These are phyloP conservation scores for Macrolepiota fuliginosa DNA, from an alignment of 768 basidiomycete genomes.

Conservation along the genomic window DNA sequence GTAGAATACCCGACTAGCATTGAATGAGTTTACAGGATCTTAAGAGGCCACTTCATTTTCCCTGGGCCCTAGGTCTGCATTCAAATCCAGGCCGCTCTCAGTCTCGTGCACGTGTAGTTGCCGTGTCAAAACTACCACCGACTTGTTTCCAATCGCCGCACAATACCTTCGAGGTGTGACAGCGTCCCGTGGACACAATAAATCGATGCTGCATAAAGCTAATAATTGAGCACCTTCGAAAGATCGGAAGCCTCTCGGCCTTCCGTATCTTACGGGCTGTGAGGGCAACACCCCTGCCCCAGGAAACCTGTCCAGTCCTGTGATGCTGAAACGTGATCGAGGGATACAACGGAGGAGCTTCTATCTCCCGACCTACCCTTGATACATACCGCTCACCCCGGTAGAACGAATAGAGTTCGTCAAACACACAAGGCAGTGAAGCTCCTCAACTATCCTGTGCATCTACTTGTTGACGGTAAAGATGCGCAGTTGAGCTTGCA, in stretches of 20 bases:
- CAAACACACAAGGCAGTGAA: not conserved
- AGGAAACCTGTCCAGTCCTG: not conserved
- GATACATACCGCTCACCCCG: not conserved
- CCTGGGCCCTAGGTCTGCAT: not conserved
- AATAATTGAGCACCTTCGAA: not conserved
- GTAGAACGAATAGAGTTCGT: not conserved
- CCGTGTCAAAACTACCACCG: not conserved
- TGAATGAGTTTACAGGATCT: not conserved
- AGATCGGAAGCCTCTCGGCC: slow-evolving; percentile 9
- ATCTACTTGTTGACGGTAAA: not conserved
- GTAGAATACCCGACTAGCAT: not conserved
- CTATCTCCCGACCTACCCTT: not conserved
- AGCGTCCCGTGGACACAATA: not conserved
- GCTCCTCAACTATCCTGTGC: not conserved
- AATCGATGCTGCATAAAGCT: not conserved
- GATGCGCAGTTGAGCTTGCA: not conserved
- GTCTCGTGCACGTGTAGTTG: not conserved
- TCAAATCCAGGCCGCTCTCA: not conserved
- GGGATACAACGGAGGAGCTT: not conserved
- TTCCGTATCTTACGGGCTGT: slow-evolving; percentile 5
- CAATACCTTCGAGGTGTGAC: not conserved
- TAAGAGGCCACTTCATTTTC: not conserved
- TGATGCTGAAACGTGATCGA: slow-evolving; percentile 5
- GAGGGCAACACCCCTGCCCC: not conserved
- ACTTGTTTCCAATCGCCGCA: not conserved